phyloP scores from a whole-genome alignment of 164 flowering plant species.

The Cinnamomum chago region DNA sequence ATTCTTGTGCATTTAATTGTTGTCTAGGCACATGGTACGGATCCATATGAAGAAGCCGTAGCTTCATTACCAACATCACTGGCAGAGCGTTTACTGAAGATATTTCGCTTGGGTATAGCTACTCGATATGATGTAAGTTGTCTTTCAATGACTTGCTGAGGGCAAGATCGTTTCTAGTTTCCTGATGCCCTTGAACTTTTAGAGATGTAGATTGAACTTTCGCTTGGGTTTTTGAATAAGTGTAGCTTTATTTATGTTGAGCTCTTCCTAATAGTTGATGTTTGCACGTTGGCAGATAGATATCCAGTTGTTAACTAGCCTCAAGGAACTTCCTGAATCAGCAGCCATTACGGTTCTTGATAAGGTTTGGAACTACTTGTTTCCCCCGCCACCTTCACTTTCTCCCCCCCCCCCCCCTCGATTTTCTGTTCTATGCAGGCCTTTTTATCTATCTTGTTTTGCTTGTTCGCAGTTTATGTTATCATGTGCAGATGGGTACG shows the following conservation, averaged over 20 bases:
- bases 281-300: constrained; percentile 26
- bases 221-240: background rate
- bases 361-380: constrained; percentile 23
- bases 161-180: background rate
- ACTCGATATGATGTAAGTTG: constrained; percentile 40
- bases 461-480: constrained; percentile 29
- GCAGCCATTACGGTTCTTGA: constrained; percentile 40
- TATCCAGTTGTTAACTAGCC: constrained; percentile 26
- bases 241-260: background rate
- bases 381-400: background rate
- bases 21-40: constrained; percentile 25
- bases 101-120: constrained; percentile 41
- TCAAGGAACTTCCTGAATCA: constrained; percentile 33
- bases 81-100: constrained; percentile 36
- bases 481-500: constrained; percentile 26
- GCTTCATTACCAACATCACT: constrained; percentile 31
- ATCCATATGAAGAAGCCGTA: constrained; percentile 44
- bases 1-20: background rate
- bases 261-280: background rate
- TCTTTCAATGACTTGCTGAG: background rate
- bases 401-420: background rate
- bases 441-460: background rate
- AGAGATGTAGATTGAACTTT: background rate
- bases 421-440: background rate
- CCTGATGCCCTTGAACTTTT: no score